Evolutionary conservation across 768 basidiomycete species (phyloP), one percentile per base, ranked within the genome.

Genomic region (Phylloporus sp.): DNA sequence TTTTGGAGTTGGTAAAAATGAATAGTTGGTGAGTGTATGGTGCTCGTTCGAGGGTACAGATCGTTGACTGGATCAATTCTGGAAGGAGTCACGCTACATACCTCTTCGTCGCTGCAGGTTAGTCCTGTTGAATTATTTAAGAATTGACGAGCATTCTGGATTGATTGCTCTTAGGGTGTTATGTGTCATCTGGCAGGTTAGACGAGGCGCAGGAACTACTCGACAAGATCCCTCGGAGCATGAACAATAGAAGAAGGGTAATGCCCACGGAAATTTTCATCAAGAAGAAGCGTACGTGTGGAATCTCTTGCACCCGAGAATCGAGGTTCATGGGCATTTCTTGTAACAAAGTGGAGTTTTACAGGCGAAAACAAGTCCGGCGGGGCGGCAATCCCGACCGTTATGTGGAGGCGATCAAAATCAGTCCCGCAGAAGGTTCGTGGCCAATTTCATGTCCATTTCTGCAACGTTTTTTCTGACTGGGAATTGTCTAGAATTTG

Each of bases 341-440:
- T n/a, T n/a, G n/a, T n/a, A n/a, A n/a, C n/a, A n/a, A 53, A 90
- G 88, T 90, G 58, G 75, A 74, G 1, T 88, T 87, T 57, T 90
- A 86, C 63, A 77, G 81, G 61, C 73, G 75, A 57, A 90, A 90
- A 57, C 83, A 86, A 53, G 59, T 55, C 31, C 66, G 77, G 24
- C 63, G 70, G 26, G 80, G 80, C 2, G 79, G 80, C 4, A 72
- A 78, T 21, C 74, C 77, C 43, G 65, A 60, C 5, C 60, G 69
- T 22, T 89, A 69, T 51, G 76, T 73, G 0, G 69, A 81, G 32
- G 70, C 71, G 6, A 78, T 88, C 28, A 77, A 69, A 50, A 81
- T 90, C 22, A 84, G 78, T 60, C 74, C 81, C 8, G 82, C 85
- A 3, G 86, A 90, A 64, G 84, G 84, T 81, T 46, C 8, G 73